A percentile compares a stretch with the other conserved stretches of the same genome.
Evolutionary conservation across 345 rosid genomes (phyloP).

Genomic region (Populus davidiana): DNA sequence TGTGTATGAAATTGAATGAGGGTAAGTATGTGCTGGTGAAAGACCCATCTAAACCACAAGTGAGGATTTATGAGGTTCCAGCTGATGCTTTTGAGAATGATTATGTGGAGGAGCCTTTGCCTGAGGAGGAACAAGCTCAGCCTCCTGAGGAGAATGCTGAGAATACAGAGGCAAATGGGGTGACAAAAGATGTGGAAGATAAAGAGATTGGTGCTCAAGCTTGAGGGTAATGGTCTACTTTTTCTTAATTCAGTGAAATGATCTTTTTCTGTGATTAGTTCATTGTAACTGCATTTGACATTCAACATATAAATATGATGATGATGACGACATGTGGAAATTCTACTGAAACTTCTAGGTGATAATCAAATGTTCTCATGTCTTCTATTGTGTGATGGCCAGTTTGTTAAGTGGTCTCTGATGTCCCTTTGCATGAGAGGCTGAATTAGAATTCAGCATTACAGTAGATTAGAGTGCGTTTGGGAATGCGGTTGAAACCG

Average conservation of each 20-base stretch:
- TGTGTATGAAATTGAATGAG: constrained; percentile 89
- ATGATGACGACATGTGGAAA: neutral
- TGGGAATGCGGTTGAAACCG: too few relatives aligned
- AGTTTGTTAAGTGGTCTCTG: neutral
- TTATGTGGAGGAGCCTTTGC: constrained; percentile 90
- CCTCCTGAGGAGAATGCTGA: constrained; percentile 64
- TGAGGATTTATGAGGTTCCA: constrained; percentile 93
- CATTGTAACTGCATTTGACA: neutral
- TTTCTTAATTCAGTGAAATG: neutral
- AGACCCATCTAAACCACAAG: constrained; percentile 92
- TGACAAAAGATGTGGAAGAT: constrained; percentile 48
- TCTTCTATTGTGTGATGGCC: neutral
- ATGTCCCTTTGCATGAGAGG: neutral
- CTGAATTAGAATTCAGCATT: too few relatives aligned
- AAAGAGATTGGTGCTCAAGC: constrained; percentile 45
- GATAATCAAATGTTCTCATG: neutral
- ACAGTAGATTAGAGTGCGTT: neutral
- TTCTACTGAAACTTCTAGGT: neutral
- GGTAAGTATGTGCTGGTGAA: constrained; percentile 93
- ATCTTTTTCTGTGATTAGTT: neutral
- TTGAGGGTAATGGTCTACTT: constrained; percentile 36
- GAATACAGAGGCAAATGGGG: constrained; percentile 46
- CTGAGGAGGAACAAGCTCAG: constrained; percentile 81
- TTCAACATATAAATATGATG: neutral
- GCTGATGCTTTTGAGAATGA: constrained; percentile 97